These are phyloP conservation scores for Monilinia fructigena DNA, from an alignment of 2,329 filamentous ascomycete species.

Conservation along the genomic window DNA sequence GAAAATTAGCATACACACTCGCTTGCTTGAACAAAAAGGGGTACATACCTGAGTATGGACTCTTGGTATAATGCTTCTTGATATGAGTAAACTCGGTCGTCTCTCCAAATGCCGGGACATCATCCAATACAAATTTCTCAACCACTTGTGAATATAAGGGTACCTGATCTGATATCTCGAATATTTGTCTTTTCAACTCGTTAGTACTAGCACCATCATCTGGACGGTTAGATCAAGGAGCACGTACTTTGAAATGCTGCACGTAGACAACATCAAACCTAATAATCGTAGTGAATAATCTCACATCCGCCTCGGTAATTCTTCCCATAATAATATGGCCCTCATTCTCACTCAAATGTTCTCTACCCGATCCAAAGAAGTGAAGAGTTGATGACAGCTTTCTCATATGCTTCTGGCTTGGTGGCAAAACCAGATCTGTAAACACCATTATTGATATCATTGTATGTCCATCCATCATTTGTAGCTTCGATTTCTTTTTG, in stretches of 20 bases:
- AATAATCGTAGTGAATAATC: conserved; percentile 63
- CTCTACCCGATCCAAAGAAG: conserved; percentile 74
- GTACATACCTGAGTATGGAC: conserved; percentile 51
- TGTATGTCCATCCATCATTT: conserved; percentile 81
- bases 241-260: conserved; percentile 77
- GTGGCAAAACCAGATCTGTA: conserved; percentile 82
- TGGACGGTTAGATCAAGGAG: conserved; percentile 46
- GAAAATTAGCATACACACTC: conserved; percentile 42
- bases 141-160: conserved; percentile 64
- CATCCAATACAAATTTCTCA: conserved; percentile 68
- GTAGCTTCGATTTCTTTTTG: conserved; percentile 66
- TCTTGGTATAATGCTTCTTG: conserved; percentile 94
- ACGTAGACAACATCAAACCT: conserved; percentile 75
- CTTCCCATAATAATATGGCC: conserved; percentile 74
- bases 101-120: conserved; percentile 58
- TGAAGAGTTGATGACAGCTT: conserved; percentile 70
- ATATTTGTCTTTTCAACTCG: conserved; percentile 52
- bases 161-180: conserved; percentile 47
- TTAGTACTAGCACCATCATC: not conserved
- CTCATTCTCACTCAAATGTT: conserved; percentile 53
- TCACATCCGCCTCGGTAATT: conserved; percentile 80
- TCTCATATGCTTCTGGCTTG: conserved; percentile 78
- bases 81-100: conserved; percentile 45
- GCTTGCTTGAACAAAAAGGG: not conserved
- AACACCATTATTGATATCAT: conserved; percentile 68